Evolutionary conservation across 1,284 basidiomycete genomes (phyloP), one percentile per base, ranked within the genome.

Genomic region (Trametes pubescens): DNA sequence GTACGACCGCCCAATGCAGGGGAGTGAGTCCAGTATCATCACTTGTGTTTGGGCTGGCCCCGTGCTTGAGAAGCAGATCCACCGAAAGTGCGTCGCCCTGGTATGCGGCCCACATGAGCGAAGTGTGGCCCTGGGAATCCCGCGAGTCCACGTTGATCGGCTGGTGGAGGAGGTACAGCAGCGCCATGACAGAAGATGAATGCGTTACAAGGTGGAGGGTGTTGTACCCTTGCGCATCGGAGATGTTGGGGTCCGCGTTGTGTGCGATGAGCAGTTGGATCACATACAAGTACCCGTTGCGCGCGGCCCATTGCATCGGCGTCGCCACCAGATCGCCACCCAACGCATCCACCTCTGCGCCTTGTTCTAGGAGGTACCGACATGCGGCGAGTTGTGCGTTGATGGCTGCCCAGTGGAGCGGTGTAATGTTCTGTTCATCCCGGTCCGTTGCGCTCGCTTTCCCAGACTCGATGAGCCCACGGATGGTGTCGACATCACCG

Each of bases 41-140:
- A 44, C 84, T 84, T 5, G 90, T 79, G 65, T 88, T 87, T 0
- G 91, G 83, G 60, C 88, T 91, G 2, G 96, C 95, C 9, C 95
- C 95, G 69, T 97, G 94, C 61, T 91, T 88, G 57, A 99, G 84
- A 21, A 99, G 79, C 37, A 99, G 79, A 67, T 98, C 95, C 2
- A 99, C 95, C 0, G 93, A 96, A 24, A 99, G 86, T 1, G 95
- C 96, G 73, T 99, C 98, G 49, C 97, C 97, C 76, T 99, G 98
- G 79, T 99, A 99, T 4, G 96, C 95, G 2, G 98, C 98, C 98
- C 98, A 99, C 94, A 99, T 98, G 58, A 99, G 84, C 0, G 94
- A 86, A 0, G 97, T 99, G 74, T 99, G 98, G 0, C 97, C 97
- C 73, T 96, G 93, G 1, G 89, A 82, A 76, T 99, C 98, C 48